Conservation (phyloP, 768 basidiomycete species). For the Amanita polypyramis region DNA sequence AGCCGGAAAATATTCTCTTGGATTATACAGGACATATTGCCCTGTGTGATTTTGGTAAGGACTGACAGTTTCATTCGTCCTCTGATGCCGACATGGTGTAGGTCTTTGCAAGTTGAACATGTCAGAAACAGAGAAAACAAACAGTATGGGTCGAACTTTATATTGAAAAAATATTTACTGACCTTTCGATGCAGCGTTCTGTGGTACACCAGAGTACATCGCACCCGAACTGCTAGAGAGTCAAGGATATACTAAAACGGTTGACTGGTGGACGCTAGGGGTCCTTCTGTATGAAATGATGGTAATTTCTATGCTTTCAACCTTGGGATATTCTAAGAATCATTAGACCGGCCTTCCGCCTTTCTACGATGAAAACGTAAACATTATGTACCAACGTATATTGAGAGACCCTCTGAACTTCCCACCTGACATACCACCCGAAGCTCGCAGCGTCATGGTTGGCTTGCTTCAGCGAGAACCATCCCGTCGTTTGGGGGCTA, state of each 20-base stretch:
- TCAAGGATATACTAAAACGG: conserved; percentile 95
- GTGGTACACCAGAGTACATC: conserved; percentile 98
- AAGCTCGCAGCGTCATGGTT: conserved; percentile 84
- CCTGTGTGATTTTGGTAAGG: conserved; percentile 84
- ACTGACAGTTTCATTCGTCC: neutral
- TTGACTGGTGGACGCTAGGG: conserved; percentile 99
- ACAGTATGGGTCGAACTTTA: conserved; percentile 43
- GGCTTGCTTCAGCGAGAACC: conserved; percentile 89
- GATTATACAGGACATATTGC: conserved; percentile 99
- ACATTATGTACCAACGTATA: conserved; percentile 96
- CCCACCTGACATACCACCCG: conserved; percentile 77
- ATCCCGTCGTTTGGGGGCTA: conserved; percentile 71
- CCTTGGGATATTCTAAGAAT: conserved; percentile 10
- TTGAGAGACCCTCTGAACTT: conserved; percentile 89
- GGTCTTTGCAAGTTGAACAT: conserved; percentile 94
- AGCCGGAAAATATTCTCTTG: conserved; percentile 95
- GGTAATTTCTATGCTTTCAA: conserved; percentile 28
- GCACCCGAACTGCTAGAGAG: conserved; percentile 95
- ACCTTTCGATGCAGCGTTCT: conserved; percentile 57
- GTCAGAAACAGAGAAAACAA: conserved; percentile 95
- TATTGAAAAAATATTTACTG: neutral
- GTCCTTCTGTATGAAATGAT: conserved; percentile 97
- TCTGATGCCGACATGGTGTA: conserved; percentile 15
- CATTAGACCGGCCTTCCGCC: conserved; percentile 86
- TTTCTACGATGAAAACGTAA: conserved; percentile 98